phyloP scores from a whole-genome alignment of 2,329 filamentous ascomycete species.

The Aureobasidium vineae region DNA sequence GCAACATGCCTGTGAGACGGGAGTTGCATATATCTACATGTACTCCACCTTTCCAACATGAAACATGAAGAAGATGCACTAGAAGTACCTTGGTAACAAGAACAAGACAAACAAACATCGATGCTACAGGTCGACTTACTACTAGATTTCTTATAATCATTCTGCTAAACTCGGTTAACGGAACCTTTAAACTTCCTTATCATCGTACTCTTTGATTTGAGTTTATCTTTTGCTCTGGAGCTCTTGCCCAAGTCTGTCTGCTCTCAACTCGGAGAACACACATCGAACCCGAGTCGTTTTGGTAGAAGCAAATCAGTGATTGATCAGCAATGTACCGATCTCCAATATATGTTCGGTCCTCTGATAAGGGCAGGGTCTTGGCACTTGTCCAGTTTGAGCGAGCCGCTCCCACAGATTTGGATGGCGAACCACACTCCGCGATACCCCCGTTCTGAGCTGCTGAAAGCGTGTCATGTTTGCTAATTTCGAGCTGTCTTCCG shows the following conservation, averaged over 20 bases:
- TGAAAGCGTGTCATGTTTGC: constrained; percentile 21
- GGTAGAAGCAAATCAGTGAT: not conserved
- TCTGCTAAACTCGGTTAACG: not conserved
- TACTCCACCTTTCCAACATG: not conserved
- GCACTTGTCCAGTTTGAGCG: not conserved
- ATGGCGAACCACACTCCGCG: constrained; percentile 6
- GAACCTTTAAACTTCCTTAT: not conserved
- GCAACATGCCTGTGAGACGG: not conserved
- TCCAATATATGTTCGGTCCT: not conserved
- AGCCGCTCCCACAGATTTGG: not conserved
- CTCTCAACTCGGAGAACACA: not conserved
- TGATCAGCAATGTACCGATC: not conserved
- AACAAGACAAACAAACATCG: not conserved
- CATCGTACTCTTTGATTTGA: not conserved
- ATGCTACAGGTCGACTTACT: not conserved
- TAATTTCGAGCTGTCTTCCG: constrained; percentile 23
- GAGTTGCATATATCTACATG: not conserved
- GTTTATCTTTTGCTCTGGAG: not conserved
- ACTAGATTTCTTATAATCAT: not conserved
- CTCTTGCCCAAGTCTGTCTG: not conserved
- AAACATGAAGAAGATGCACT: not conserved
- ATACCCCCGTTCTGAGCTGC: constrained; percentile 9
- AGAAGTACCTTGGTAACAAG: not conserved
- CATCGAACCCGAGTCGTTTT: not conserved
- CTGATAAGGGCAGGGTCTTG: not conserved